Base-by-base conservation (phyloP, 352 stramenopile genomes). In the Globisporangium lucens region DNA sequence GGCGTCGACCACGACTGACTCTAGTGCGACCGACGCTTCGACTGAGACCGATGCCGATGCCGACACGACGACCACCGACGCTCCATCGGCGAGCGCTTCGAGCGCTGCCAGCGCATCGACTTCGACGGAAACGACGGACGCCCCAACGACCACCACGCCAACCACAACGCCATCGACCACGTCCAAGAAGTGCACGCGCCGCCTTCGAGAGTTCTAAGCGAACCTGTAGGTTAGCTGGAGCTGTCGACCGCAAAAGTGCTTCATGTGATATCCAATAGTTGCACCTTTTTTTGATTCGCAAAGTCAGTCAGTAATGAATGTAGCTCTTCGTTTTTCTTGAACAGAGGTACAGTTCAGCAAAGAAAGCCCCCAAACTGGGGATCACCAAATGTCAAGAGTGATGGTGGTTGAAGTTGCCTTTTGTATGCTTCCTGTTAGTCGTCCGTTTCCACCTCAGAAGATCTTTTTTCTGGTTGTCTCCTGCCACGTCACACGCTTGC, bases 101-200 rank as follows among this genome's bases (percentile, higher is more conserved):
- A 29, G 35, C 3, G 15, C 72, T 56, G 9, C 43, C 46, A 49
- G 27, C 47, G 17, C 41, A 12, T 51, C 17, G n/a, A 13, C 46
- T 33, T 29, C 29, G 43, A n/a, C 27, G 47, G 43, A 51, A 51
- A 57, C 52, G 10, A 57, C 52, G 3, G 49, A 56, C 22, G 3
- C 52, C 13, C 27, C 52, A 36, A 58, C 49, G 20, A 56, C 24
- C 24, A 38, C 59, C 17, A 41, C 58, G 4, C 59, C 59, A 65
- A 10, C 38, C 2, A 15, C 72, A n/a, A 70, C 63, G 22, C 41
- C 61, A 24, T 7, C 52, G 15, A 38, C 52, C 27, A 58, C 52
- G 47, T 57, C 24, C 46, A 58, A 58, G 27, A 43, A 68, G 63
- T 68, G 63, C 53, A 68, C 52, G 27, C 52, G 52, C 24, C 52